A percentile compares a stretch with the other conserved stretches of the same genome.
Conservation (phyloP, 352 stramenopile species). For the Pythium aristosporum region DNA sequence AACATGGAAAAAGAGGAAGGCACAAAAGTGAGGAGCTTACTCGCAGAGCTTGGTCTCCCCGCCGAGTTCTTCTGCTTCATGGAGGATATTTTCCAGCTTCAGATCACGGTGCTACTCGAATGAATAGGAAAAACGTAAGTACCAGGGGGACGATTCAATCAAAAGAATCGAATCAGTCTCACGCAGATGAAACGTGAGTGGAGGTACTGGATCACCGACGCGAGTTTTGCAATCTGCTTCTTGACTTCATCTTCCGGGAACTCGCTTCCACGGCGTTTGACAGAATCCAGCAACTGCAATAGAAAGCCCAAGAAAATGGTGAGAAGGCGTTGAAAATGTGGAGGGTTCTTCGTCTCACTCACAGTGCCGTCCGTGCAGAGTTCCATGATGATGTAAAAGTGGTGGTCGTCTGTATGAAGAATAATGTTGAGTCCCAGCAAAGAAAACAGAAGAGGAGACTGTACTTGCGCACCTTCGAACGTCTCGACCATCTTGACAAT, state of each 20-base stretch:
- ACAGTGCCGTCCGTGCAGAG: slow-evolving; percentile 66
- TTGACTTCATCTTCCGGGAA: slow-evolving; percentile 64
- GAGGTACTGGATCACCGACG: slow-evolving; percentile 80
- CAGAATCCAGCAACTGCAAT: slow-evolving; percentile 53
- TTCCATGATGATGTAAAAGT: slow-evolving; percentile 89
- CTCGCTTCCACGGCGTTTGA: slow-evolving; percentile 45
- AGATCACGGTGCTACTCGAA: slow-evolving; percentile 62
- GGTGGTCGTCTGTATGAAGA: slow-evolving; percentile 36
- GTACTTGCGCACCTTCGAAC: slow-evolving; percentile 37
- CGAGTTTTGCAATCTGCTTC: slow-evolving; percentile 54
- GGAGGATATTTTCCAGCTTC: slow-evolving; percentile 83
- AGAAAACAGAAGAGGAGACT: background rate
- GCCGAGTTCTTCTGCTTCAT: slow-evolving; percentile 49
- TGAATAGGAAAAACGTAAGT: background rate
- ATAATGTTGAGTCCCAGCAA: background rate
- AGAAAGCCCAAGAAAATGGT: background rate
- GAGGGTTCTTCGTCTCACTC: background rate
- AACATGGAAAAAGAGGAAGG: background rate
- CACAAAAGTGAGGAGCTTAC: slow-evolving; percentile 33
- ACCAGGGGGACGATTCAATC: background rate
- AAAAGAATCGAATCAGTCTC: slow-evolving; percentile 15
- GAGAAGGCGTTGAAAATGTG: background rate
- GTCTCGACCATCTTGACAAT: slow-evolving; percentile 84
- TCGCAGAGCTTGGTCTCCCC: slow-evolving; percentile 80
- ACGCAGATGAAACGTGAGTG: slow-evolving; percentile 82